phyloP scores from a whole-genome alignment of 148 eudicot species.

The Gaultheria prostrata region DNA sequence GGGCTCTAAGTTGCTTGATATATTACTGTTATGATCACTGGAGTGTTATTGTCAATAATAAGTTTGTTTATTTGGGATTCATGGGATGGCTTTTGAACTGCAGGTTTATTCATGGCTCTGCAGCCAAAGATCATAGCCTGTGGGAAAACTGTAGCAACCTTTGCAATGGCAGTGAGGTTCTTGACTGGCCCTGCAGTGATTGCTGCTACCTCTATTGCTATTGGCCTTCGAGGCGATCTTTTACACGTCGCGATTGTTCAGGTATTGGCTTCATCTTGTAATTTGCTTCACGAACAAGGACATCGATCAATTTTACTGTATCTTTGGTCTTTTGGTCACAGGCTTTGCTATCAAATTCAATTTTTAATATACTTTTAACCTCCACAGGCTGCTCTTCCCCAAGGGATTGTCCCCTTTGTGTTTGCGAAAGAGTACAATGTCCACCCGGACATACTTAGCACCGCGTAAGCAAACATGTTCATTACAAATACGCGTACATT shows the following conservation, averaged over 20 bases:
- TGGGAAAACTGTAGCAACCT: constrained; percentile 82
- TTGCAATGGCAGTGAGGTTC: constrained; percentile 96
- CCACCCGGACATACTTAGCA: constrained; percentile 88
- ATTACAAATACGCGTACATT: neutral
- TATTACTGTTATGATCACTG: neutral
- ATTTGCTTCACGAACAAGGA: neutral
- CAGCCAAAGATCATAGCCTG: constrained; percentile 94
- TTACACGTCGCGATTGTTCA: constrained; percentile 91
- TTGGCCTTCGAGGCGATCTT: constrained; percentile 85
- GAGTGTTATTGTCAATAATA: neutral
- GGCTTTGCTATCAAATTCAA: neutral
- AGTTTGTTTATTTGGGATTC: neutral
- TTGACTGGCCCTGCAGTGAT: constrained; percentile 96
- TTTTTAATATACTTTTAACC: neutral
- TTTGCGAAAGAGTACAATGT: constrained; percentile 96
- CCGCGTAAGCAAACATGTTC: constrained; percentile 55
- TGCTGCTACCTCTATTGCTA: constrained; percentile 89
- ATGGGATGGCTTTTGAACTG: neutral
- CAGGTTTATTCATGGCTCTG: constrained; percentile 94
- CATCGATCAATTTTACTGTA: neutral
- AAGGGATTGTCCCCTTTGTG: constrained; percentile 92
- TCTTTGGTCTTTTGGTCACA: neutral
- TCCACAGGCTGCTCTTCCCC: constrained; percentile 93
- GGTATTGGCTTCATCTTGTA: constrained; percentile 33
- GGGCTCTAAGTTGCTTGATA: no score